Evolutionary conservation across 2,329 filamentous ascomycete genomes (phyloP).

Genomic region (Dactylellina drechsleri): DNA sequence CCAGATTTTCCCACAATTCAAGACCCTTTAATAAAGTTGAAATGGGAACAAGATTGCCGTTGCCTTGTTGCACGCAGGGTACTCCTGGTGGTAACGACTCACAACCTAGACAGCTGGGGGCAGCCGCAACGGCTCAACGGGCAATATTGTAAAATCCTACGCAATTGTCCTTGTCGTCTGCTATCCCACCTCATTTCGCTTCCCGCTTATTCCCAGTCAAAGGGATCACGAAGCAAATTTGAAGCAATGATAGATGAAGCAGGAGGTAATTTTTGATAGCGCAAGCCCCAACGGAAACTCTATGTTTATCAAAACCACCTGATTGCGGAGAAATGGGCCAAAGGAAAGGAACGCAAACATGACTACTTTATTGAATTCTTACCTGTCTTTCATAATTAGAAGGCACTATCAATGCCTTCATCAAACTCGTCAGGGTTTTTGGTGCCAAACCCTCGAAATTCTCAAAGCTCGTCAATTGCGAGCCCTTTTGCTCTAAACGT

Average conservation of each 20-base stretch:
- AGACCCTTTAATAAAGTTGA: not conserved
- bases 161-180: constrained; percentile 29
- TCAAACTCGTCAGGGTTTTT: constrained; percentile 14
- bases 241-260: not conserved
- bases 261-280: too few species aligned
- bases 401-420: constrained; percentile 31
- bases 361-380: constrained; percentile 9
- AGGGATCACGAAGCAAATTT: constrained; percentile 8
- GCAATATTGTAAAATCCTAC: constrained; percentile 13
- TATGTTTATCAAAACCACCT: not conserved
- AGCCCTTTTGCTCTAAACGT: constrained; percentile 17
- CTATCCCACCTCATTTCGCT: constrained; percentile 54
- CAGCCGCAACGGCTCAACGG: constrained; percentile 23
- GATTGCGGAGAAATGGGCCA: not conserved
- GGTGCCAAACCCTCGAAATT: constrained; percentile 43
- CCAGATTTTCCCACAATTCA: not conserved
- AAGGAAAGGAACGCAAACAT: constrained; percentile 18
- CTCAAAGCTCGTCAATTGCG: constrained; percentile 33
- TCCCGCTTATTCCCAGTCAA: constrained; percentile 15
- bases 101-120: not conserved
- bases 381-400: constrained; percentile 53
- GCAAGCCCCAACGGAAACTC: not conserved
- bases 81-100: constrained; percentile 9
- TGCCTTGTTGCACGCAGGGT: not conserved
- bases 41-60: not conserved